Evolutionary conservation across 2,329 filamentous ascomycete species (phyloP), one percentile per base, ranked within the genome.

Genomic region (Dactylellina cionopaga): DNA sequence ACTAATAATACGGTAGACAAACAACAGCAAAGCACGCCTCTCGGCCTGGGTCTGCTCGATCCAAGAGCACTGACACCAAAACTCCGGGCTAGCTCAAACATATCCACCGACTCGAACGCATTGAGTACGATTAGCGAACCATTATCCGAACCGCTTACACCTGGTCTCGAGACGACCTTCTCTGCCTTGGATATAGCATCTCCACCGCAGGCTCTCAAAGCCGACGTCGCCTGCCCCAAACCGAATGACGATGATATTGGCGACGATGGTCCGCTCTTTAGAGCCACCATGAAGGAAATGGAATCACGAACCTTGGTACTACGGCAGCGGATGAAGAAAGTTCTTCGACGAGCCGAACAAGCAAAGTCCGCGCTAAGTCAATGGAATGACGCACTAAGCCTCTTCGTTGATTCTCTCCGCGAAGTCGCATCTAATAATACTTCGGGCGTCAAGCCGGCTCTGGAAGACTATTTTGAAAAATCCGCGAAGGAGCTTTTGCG

Each of bases 381-480:
- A 74, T 94, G 91, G 80, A 99, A 98, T 79, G 92, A 96, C 58
- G 89, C 93, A 4, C 89, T 96, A 76, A 82, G 86, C 13, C 88
- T 87, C 2, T 96, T 99, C 77, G 89, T 96, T 79, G 91, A 94
- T 11, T 90, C 94, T 3, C 83, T 99, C 29, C 88, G 90, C 74
- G 95, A 98, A 78, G 76, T 75, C 37, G 92, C 92, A 0, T 88
- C 88, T 0, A 96, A 93, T 10, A 98, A 98, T 79, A 91, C 92
- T 51, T 96, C 96, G 78, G 95, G 94, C 0, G 93, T 99, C n/a
- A 92, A 96, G 78, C 96, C 95, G 13, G 95, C 94, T 3, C 85
- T 99, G 70, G 95, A 99, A 74, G 93, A 99, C 80, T 99, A 99
- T 80, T 99, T 98, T 78, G 93, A 98, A 81, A 96, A 93, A 78